Evolutionary conservation across 176 grass and related monocot genomes (phyloP).

Genomic region (Triticum monococcum): DNA sequence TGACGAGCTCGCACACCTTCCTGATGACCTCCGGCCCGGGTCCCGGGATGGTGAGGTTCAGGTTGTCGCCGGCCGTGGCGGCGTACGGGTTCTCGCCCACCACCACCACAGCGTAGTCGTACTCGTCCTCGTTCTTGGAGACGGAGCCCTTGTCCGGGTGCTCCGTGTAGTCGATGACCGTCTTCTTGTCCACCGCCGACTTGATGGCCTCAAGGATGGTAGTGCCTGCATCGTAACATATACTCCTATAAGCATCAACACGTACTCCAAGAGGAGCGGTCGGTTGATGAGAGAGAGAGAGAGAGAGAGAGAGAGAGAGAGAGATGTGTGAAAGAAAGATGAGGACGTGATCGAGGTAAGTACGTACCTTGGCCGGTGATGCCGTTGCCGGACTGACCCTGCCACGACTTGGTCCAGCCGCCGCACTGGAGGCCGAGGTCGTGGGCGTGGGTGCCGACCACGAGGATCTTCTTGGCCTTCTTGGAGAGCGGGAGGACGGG

Average conservation of each 20-base stretch:
- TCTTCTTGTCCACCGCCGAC: slow-evolving; percentile 41
- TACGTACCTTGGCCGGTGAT: slow-evolving; percentile 35
- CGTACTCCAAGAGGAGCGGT: background rate
- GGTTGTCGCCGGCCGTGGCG: slow-evolving; percentile 54
- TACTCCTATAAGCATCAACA: background rate
- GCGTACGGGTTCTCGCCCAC: slow-evolving; percentile 60
- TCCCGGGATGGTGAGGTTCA: slow-evolving; percentile 47
- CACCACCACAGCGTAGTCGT: slow-evolving; percentile 56
- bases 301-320: background rate
- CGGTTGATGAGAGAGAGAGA: too few species aligned
- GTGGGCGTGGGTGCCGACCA: slow-evolving; percentile 63
- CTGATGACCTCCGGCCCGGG: slow-evolving; percentile 39
- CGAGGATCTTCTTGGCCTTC: slow-evolving; percentile 59
- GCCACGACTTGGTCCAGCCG: slow-evolving; percentile 70
- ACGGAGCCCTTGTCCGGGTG: slow-evolving; percentile 33
- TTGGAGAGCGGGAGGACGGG: slow-evolving; percentile 58
- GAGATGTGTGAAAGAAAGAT: too few species aligned
- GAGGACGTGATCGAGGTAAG: too few species aligned
- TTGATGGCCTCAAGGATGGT: slow-evolving; percentile 63
- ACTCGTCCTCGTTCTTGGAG: slow-evolving; percentile 23
- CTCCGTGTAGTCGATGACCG: slow-evolving; percentile 44
- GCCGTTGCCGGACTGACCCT: slow-evolving; percentile 63
- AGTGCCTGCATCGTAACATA: slow-evolving; percentile 32
- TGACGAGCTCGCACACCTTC: slow-evolving; percentile 45
- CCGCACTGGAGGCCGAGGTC: slow-evolving; percentile 75